Conservation (phyloP, 805 yeast genomes). For the Clavispora asparagi region DNA sequence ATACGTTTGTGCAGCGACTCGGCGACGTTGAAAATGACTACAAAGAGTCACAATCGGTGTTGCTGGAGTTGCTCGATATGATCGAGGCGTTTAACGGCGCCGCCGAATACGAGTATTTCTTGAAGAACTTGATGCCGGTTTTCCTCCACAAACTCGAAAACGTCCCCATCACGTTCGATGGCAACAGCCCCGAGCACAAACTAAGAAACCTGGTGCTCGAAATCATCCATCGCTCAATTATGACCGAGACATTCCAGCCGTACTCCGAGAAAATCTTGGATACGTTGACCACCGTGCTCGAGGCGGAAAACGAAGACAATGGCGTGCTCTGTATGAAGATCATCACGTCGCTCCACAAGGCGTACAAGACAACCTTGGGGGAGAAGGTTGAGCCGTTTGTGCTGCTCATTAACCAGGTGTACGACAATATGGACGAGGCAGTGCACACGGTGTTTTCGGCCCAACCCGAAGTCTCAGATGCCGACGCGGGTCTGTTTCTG, state of each 20-base stretch:
- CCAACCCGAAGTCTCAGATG: background rate
- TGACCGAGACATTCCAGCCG: conserved; percentile 76
- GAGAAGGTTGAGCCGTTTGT: conserved; percentile 78
- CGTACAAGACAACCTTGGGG: conserved; percentile 62
- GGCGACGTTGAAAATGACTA: conserved; percentile 50
- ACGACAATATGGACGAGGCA: conserved; percentile 71
- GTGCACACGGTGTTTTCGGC: conserved; percentile 64
- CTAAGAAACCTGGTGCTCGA: conserved; percentile 73
- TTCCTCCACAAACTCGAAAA: conserved; percentile 57
- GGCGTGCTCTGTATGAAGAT: conserved; percentile 89
- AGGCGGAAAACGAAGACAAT: conserved; percentile 88
- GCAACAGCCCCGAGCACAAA: conserved; percentile 68
- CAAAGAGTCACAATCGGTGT: conserved; percentile 57
- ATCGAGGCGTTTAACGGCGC: conserved; percentile 79
- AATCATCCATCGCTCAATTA: conserved; percentile 71
- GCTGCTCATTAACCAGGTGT: conserved; percentile 67
- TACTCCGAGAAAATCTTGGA: conserved; percentile 59
- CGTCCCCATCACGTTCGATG: conserved; percentile 68
- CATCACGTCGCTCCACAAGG: conserved; percentile 77
- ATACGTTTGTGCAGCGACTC: conserved; percentile 61
- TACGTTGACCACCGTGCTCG: conserved; percentile 53
- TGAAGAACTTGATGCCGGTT: conserved; percentile 65
- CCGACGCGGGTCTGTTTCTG: conserved; percentile 27
- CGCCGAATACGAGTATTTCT: conserved; percentile 74
- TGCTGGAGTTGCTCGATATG: conserved; percentile 81